phyloP scores from a whole-genome alignment of 1,284 basidiomycete genomes.

The Flammula alnicola region DNA sequence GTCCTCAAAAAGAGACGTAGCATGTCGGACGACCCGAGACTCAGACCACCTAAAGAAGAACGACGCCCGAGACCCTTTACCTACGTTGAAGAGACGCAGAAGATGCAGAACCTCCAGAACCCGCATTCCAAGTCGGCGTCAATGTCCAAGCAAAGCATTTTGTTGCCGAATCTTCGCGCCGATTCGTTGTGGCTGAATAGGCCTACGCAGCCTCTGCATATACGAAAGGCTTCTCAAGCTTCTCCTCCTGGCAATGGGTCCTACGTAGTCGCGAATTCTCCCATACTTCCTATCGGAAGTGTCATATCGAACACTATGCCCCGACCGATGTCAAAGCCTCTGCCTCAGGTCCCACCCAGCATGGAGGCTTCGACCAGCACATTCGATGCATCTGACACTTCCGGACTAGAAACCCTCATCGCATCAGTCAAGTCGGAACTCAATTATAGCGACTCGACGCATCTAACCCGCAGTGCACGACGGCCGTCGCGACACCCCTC shows the following conservation, averaged over 20 bases:
- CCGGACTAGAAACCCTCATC: slow-evolving; percentile 6
- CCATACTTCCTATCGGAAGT: slow-evolving; percentile 10
- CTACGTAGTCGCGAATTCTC: slow-evolving; percentile 4
- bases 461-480: not conserved
- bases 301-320: not conserved
- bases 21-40: not conserved
- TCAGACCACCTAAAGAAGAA: not conserved
- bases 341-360: not conserved
- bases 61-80: slow-evolving; percentile 2
- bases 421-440: not conserved
- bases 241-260: not conserved
- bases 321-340: not conserved
- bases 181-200: slow-evolving; percentile 6
- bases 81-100: slow-evolving; percentile 2
- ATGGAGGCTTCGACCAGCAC: not conserved
- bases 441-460: not conserved
- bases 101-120: not conserved
- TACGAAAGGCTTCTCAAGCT: not conserved
- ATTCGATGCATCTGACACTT: not conserved
- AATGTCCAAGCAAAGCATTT: not conserved
- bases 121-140: not conserved
- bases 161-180: not conserved
- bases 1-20: slow-evolving; percentile 11
- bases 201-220: slow-evolving; percentile 3
- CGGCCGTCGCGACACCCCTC: slow-evolving; percentile 6